phyloP scores from a whole-genome alignment of 495 filamentous ascomycete genomes.

The Talaromyces nanjingensis region DNA sequence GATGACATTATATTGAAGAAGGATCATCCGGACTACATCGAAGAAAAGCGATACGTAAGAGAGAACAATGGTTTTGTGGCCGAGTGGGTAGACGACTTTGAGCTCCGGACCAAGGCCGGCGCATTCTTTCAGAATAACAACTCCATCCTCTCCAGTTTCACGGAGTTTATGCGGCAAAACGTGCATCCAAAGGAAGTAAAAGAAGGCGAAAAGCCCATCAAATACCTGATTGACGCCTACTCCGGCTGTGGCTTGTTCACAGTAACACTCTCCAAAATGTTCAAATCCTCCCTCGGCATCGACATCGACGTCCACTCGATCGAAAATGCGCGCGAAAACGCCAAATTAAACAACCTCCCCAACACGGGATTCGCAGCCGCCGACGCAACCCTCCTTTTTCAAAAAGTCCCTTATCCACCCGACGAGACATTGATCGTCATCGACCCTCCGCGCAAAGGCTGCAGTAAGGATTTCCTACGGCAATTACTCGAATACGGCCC shows the following conservation, averaged over 20 bases:
- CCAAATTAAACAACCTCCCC: constrained; percentile 63
- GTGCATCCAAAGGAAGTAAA: constrained; percentile 46
- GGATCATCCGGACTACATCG: constrained; percentile 45
- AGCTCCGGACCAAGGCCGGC: constrained; percentile 84
- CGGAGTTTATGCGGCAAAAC: constrained; percentile 78
- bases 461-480: constrained; percentile 72
- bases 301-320: constrained; percentile 70
- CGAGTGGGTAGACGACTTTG: constrained; percentile 80
- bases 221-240: constrained; percentile 92
- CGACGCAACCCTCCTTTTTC: constrained; percentile 78
- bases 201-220: constrained; percentile 44
- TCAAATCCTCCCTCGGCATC: constrained; percentile 62
- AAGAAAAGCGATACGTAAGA: constrained; percentile 80
- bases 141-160: constrained; percentile 88
- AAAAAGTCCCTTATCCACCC: constrained; percentile 57
- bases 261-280: constrained; percentile 79
- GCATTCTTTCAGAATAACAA: constrained; percentile 99
- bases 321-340: constrained; percentile 67
- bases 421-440: constrained; percentile 84
- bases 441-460: constrained; percentile 92
- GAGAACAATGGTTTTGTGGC: constrained; percentile 71
- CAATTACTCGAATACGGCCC: constrained; percentile 76
- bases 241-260: constrained; percentile 96
- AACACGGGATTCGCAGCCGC: constrained; percentile 74
- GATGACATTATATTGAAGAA: constrained; percentile 23